These are phyloP conservation scores for Rhizopogon vinicolor DNA, from an alignment of 768 basidiomycete species.

Conservation along the genomic window DNA sequence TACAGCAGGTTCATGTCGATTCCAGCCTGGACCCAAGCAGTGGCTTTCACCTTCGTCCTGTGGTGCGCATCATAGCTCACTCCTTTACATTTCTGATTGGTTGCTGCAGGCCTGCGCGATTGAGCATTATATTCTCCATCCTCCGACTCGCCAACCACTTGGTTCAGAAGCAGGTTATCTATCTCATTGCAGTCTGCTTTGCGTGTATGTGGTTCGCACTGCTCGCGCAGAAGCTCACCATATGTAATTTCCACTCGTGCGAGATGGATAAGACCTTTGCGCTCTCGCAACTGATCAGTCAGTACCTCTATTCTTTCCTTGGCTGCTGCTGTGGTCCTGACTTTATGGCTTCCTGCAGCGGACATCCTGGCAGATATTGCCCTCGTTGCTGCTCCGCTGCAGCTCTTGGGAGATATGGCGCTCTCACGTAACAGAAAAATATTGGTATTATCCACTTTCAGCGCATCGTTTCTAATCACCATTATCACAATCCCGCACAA, in stretches of 20 bases:
- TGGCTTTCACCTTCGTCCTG: slow-evolving; percentile 13
- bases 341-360: slow-evolving; percentile 7
- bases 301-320: neutral
- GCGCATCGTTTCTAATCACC: slow-evolving; percentile 14
- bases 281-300: slow-evolving; percentile 18
- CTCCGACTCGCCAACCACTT: slow-evolving; percentile 11
- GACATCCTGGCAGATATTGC: slow-evolving; percentile 13
- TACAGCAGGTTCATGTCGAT: neutral
- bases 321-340: neutral
- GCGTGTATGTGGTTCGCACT: slow-evolving; percentile 18
- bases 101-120: slow-evolving; percentile 15
- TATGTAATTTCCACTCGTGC: slow-evolving; percentile 8
- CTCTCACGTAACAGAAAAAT: slow-evolving; percentile 11
- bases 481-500: slow-evolving; percentile 16
- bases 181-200: slow-evolving; percentile 11
- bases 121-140: slow-evolving; percentile 21
- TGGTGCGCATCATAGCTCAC: slow-evolving; percentile 10
- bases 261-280: neutral
- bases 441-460: slow-evolving; percentile 15
- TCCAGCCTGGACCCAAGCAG: slow-evolving; percentile 7
- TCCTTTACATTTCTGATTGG: neutral
- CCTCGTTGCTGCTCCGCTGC: slow-evolving; percentile 16
- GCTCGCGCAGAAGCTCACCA: slow-evolving; percentile 10
- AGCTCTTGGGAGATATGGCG: slow-evolving; percentile 3
- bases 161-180: slow-evolving; percentile 1